Conservation (phyloP, 257 asterid species). For the Fraxinus americana region DNA sequence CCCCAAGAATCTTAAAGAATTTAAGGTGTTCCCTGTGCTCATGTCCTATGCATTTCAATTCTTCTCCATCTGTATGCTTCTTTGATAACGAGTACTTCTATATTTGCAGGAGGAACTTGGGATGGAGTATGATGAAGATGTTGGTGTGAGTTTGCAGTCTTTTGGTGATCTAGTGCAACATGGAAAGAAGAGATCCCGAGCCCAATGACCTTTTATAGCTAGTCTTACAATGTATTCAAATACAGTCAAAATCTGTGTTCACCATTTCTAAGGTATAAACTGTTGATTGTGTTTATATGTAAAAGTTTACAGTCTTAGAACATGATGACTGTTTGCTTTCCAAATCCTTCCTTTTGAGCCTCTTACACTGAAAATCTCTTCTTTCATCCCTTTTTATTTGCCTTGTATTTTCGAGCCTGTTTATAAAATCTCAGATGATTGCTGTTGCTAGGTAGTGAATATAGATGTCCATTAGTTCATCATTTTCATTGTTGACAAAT, state of each 20-base stretch:
- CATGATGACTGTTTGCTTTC: neutral
- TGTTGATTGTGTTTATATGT: neutral
- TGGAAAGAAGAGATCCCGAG: conserved; percentile 64
- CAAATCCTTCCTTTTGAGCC: neutral
- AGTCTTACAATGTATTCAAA: neutral
- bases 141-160: conserved; percentile 79
- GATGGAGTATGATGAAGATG: conserved; percentile 87
- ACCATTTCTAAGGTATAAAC: neutral
- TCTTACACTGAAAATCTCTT: neutral
- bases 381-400: neutral
- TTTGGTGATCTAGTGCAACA: conserved; percentile 51
- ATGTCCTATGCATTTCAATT: neutral
- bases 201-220: conserved; percentile 26
- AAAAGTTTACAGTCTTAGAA: neutral
- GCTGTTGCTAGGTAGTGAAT: neutral
- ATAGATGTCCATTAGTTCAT: neutral
- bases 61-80: neutral
- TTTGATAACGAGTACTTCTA: conserved; percentile 2
- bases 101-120: conserved; percentile 87
- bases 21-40: conserved; percentile 52
- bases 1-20: conserved; percentile 81
- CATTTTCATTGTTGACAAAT: neutral
- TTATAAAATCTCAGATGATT: neutral
- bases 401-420: neutral
- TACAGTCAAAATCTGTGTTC: neutral